Evolutionary conservation across 495 filamentous ascomycete genomes (phyloP), one percentile per base, ranked within the genome.

Genomic region (Trypethelium eluteriae): DNA sequence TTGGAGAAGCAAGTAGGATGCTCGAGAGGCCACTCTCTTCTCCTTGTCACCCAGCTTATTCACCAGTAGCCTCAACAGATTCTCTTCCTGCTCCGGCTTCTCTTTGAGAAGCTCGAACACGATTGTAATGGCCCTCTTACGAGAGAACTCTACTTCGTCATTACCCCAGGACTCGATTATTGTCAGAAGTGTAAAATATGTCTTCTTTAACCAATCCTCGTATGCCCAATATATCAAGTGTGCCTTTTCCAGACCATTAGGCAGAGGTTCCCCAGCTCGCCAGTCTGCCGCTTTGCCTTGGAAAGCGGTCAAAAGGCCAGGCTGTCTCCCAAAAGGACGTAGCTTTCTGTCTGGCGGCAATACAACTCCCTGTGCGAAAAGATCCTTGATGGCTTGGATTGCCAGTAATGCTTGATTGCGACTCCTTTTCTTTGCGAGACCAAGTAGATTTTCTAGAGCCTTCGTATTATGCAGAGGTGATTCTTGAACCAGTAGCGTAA

Each of bases 21-120:
- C 87, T 59, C 90, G 85, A 0, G 94, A 98, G 1, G 92, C 87
- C 70, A 98, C 92, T 76, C 98, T 98, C 75, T 91, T 93, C 64
- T 93, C 88, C 1, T 86, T 88, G 73, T 98, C 94, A 69, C 94
- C 93, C 25, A 98, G 86, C 75, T 98, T 98, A 79, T 98, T 97
- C 49, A 97, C 91, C 62, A 98, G 75, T 44, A 98, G 80, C 50
- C 95, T 84, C 61, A 98, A 81, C 50, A 98, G 81, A 74, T 98
- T 98, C 41, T 92, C 88, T 76, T 98, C 94, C 74, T 98, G 95
- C 76, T 98, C 94, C 1, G 94, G 94, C 77, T 97, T 98, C 76
- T 94, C 92, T 74, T 89, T 91, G 39, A 98, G 81, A 14, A 98
- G 80, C 69, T 94, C 91, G 72, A 84, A 96, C 39, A 96, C 88